Evolutionary conservation across 2,329 filamentous ascomycete species (phyloP), one percentile per base, ranked within the genome.

Genomic region (Thyridium curvatum): DNA sequence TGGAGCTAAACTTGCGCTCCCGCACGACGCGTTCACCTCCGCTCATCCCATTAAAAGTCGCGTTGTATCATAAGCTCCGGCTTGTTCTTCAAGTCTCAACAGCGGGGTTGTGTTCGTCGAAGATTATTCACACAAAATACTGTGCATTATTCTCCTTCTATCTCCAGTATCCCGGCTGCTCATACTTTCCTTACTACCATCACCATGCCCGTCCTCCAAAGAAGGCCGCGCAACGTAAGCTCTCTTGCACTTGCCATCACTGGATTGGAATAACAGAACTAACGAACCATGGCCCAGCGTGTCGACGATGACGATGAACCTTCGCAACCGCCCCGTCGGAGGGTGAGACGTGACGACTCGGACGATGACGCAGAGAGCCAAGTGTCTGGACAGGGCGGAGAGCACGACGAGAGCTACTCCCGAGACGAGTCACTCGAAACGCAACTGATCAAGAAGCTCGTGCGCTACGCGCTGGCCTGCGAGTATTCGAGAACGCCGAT

Each of bases 401-500:
- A 46, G 12, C 51, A 53, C n/a, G 21, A 26, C 21, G 21, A 26
- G 10, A 26, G 21, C 10, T 26, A 26, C 10, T 26, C 21, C 21
- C 21, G 21, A 26, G 59, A 54, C 15, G 59, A 56, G n/a, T 64
- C 54, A 26, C 65, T 60, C 30, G 68, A 72, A 29, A 62, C 70
- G 4, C 72, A 77, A 46, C 58, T 80, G 28, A 71, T 77, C 29
- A 82, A 81, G 59, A 82, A 80, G 52, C 59, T 85, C n/a, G 71
- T 84, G n/a, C 72, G 81, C 38, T 82, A 83, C 49, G 79, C 77
- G 4, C 57, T 85, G 17, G 76, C 79, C 4, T 83, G 79, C 58
- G 80, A 85, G 52, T 82, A 72, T 45, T 74, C 78, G 9, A 67
- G 80, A 38, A 68, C 70, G 30, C 66, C 72, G 1, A 82, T 85